These are phyloP conservation scores for Heterobasidion occidentale DNA, from an alignment of 1,284 basidiomycete genomes.

Conservation along the genomic window DNA sequence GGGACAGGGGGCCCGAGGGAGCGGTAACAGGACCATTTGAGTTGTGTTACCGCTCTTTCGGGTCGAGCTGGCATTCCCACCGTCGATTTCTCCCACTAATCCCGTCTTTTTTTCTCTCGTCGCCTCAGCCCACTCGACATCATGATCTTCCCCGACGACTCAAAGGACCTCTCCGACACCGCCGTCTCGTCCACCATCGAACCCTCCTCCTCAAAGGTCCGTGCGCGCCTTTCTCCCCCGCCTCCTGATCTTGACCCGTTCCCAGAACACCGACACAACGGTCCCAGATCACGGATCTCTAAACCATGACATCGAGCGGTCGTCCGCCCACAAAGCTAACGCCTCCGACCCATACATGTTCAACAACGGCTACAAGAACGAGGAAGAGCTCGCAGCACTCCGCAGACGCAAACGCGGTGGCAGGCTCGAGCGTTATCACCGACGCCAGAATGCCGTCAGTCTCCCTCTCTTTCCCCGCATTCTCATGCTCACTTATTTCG, in stretches of 20 bases:
- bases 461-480: background rate
- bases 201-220: background rate
- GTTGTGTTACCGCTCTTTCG: slow-evolving; percentile 4
- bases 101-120: background rate
- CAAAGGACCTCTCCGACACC: background rate
- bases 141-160: background rate
- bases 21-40: background rate
- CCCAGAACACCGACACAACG: slow-evolving; percentile 32
- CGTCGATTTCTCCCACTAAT: background rate
- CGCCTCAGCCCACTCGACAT: background rate
- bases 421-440: slow-evolving; percentile 65
- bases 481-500: background rate
- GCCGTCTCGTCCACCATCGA: background rate
- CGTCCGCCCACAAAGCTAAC: slow-evolving; percentile 17
- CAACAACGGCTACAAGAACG: slow-evolving; percentile 45
- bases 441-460: slow-evolving; percentile 74
- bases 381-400: slow-evolving; percentile 52
- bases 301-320: slow-evolving; percentile 37
- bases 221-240: background rate
- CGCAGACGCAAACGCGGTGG: slow-evolving; percentile 56
- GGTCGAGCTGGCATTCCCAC: background rate
- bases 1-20: background rate
- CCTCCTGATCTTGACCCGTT: slow-evolving; percentile 2
- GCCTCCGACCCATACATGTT: slow-evolving; percentile 53
- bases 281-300: slow-evolving; percentile 24